A percentile compares a stretch with the other conserved stretches of the same genome.
Evolutionary conservation across 768 basidiomycete species (phyloP).

Genomic region (Strobilomyces dryophilus): DNA sequence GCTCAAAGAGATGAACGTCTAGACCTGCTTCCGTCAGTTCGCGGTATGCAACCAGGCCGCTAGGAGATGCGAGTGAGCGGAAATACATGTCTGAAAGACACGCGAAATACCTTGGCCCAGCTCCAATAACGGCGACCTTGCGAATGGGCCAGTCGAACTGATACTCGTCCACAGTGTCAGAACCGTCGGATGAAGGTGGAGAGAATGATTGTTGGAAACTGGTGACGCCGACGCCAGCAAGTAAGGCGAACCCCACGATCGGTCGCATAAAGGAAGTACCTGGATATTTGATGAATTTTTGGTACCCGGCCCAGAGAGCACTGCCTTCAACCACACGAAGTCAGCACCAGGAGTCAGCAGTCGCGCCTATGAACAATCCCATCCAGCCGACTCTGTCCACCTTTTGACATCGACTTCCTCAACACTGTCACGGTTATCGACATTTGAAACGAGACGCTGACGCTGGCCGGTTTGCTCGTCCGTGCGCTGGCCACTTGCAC

Average conservation of each 20-base stretch:
- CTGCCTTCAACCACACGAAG: too few relatives aligned
- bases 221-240: background rate
- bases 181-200: background rate
- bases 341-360: too few relatives aligned
- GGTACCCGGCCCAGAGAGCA: too few relatives aligned
- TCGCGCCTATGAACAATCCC: too few relatives aligned
- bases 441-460: too few relatives aligned
- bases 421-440: too few relatives aligned
- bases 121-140: constrained; percentile 9
- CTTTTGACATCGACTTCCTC: too few relatives aligned
- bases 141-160: constrained; percentile 9
- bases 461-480: too few relatives aligned
- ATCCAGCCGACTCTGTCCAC: too few relatives aligned
- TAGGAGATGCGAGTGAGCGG: background rate
- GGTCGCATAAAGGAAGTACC: background rate
- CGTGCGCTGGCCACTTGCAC: too few relatives aligned
- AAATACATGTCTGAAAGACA: background rate
- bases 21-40: constrained; percentile 14
- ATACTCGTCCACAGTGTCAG: background rate
- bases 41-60: constrained; percentile 9
- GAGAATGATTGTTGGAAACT: constrained; percentile 3
- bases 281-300: too few relatives aligned
- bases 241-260: background rate
- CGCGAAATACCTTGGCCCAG: constrained; percentile 9
- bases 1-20: constrained; percentile 16